phyloP scores from a whole-genome alignment of 805 yeast genomes.

The Cyberlindnera subsufficiens region DNA sequence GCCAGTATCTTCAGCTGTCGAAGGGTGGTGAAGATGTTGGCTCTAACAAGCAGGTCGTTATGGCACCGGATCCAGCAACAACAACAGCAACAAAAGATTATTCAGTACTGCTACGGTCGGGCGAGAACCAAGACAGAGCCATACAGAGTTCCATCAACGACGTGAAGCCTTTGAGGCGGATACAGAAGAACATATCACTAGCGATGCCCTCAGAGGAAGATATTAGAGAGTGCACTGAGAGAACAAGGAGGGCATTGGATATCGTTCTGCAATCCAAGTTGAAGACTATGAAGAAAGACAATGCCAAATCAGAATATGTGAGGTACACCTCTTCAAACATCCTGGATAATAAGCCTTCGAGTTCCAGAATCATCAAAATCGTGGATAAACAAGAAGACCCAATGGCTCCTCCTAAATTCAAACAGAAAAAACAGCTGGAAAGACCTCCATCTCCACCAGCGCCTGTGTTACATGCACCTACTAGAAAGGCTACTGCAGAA shows the following conservation, averaged over 20 bases:
- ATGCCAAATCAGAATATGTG: conserved; percentile 35
- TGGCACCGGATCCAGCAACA: conserved; percentile 6
- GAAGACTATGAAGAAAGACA: conserved; percentile 22
- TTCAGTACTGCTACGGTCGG: conserved; percentile 16
- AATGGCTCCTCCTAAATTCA: conserved; percentile 74
- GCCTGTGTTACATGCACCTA: conserved; percentile 52
- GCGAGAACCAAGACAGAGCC: conserved; percentile 12
- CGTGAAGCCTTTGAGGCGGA: conserved; percentile 55
- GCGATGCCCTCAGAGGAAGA: conserved; percentile 43
- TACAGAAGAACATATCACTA: conserved; percentile 31
- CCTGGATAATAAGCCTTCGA: conserved; percentile 24
- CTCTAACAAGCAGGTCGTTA: conserved; percentile 6
- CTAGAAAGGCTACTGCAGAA: conserved; percentile 48
- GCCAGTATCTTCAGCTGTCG: conserved; percentile 13
- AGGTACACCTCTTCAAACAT: conserved; percentile 38
- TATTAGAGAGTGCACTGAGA: conserved; percentile 39
- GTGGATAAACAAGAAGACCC: conserved; percentile 75
- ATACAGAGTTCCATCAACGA: conserved; percentile 46
- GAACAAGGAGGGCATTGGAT: conserved; percentile 54
- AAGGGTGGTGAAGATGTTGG: background rate
- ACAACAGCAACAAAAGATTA: conserved; percentile 11
- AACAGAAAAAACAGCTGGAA: conserved; percentile 62
- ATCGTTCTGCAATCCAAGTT: conserved; percentile 38
- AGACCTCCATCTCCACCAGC: conserved; percentile 69
- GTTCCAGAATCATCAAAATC: conserved; percentile 52